A percentile compares a stretch with the other conserved stretches of the same genome.
phyloP scores from a whole-genome alignment of 805 yeast genomes.

The Candida pini region DNA sequence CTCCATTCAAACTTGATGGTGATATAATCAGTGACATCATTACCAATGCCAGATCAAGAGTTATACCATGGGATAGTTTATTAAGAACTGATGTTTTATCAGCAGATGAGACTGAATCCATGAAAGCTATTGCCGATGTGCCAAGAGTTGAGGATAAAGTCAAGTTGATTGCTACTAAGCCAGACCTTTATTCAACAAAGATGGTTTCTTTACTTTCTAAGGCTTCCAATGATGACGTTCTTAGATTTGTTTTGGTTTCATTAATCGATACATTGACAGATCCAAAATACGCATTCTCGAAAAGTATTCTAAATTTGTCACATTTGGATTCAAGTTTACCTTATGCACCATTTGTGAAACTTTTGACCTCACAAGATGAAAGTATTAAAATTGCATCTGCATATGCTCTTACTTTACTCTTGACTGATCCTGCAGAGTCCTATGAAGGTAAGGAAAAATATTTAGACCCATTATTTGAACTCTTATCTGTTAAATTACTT shows the following conservation, averaged over 20 bases:
- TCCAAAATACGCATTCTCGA: slow-evolving; percentile 18
- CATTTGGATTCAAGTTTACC: slow-evolving; percentile 42
- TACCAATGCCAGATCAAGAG: slow-evolving; percentile 65
- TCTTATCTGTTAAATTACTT: slow-evolving; percentile 23
- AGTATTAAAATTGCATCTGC: slow-evolving; percentile 51
- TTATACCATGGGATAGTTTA: slow-evolving; percentile 90
- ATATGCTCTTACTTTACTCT: slow-evolving; percentile 46
- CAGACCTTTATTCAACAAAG: slow-evolving; percentile 49
- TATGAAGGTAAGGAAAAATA: slow-evolving; percentile 28
- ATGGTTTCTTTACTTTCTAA: slow-evolving; percentile 49
- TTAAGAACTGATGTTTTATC: slow-evolving; percentile 66
- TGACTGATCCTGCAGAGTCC: slow-evolving; percentile 25
- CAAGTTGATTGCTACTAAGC: slow-evolving; percentile 36
- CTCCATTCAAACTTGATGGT: slow-evolving; percentile 51
- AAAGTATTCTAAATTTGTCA: slow-evolving; percentile 34
- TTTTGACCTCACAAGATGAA: slow-evolving; percentile 51
- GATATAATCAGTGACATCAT: slow-evolving; percentile 60
- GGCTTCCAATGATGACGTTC: slow-evolving; percentile 54
- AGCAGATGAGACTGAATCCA: slow-evolving; percentile 54
- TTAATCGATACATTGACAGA: slow-evolving; percentile 50
- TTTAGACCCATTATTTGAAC: slow-evolving; percentile 34
- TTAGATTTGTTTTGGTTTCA: slow-evolving; percentile 58
- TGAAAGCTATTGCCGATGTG: slow-evolving; percentile 30
- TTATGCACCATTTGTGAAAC: slow-evolving; percentile 45
- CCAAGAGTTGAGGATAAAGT: slow-evolving; percentile 34